phyloP scores from a whole-genome alignment of 306 rosid genomes.

The Cucumis melo region DNA sequence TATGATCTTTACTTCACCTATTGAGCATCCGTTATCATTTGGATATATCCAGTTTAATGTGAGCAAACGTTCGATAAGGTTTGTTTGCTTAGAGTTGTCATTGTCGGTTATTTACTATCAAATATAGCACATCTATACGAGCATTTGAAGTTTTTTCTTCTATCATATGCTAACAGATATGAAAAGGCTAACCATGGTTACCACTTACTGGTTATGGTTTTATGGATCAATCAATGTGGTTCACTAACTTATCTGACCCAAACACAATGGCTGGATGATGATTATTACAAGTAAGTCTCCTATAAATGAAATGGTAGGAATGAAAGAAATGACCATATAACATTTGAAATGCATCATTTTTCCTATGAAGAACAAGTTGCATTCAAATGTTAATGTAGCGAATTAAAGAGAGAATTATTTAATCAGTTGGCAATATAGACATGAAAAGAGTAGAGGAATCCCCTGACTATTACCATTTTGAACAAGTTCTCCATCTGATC shows the following conservation, averaged over 20 bases:
- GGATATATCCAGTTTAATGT: background rate
- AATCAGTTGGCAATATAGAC: conserved; percentile 17
- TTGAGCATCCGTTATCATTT: background rate
- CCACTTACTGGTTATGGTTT: background rate
- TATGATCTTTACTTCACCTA: background rate
- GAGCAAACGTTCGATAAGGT: background rate
- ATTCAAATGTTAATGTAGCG: background rate
- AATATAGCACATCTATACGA: background rate
- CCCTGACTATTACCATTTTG: conserved; percentile 7
- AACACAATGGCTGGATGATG: background rate
- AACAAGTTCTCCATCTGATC: conserved; percentile 13
- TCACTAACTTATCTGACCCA: background rate
- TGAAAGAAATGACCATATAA: background rate
- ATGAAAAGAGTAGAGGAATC: conserved; percentile 15
- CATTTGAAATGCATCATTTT: background rate
- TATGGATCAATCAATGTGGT: background rate
- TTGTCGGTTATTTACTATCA: background rate
- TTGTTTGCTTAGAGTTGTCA: background rate
- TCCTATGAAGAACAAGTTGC: background rate
- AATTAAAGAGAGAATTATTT: background rate
- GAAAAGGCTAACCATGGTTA: background rate
- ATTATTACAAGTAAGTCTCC: background rate
- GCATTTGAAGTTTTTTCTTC: background rate
- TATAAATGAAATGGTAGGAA: background rate
- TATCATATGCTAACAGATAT: background rate